phyloP scores from a whole-genome alignment of 176 grass and related monocot genomes.

The Triticum urartu region DNA sequence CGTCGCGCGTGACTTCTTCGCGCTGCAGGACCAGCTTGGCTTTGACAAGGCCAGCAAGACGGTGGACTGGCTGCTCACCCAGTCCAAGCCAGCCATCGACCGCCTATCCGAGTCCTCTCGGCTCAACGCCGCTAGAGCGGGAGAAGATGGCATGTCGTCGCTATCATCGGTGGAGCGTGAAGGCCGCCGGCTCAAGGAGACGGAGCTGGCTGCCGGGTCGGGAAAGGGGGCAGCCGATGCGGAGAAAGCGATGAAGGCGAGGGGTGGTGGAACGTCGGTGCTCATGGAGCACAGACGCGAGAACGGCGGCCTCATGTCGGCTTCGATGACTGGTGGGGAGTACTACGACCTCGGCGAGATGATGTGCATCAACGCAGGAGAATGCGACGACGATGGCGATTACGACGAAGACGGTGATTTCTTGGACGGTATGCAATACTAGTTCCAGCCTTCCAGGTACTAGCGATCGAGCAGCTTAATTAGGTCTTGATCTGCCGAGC shows the following conservation, averaged over 20 bases:
- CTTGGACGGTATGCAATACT: constrained; percentile 67
- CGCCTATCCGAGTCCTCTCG: constrained; percentile 28
- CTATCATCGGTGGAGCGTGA: not conserved
- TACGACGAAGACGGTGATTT: constrained; percentile 54
- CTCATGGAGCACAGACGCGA: constrained; percentile 30
- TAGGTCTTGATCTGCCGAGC: constrained; percentile 31
- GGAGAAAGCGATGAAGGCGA: constrained; percentile 36
- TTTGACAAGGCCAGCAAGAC: constrained; percentile 98
- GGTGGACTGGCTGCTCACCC: constrained; percentile 84
- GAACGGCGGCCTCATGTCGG: constrained; percentile 20
- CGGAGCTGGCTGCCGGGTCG: not conserved
- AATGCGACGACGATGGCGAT: constrained; percentile 53
- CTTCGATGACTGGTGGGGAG: constrained; percentile 20
- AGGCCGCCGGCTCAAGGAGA: not conserved
- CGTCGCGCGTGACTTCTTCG: constrained; percentile 80
- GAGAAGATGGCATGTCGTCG: not conserved
- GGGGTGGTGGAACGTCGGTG: constrained; percentile 35
- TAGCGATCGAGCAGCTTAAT: not conserved
- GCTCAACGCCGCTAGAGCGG: not conserved
- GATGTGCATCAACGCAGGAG: constrained; percentile 44
- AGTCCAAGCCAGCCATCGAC: constrained; percentile 76
- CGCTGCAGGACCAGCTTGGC: constrained; percentile 81
- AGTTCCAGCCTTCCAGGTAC: not conserved
- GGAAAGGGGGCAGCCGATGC: constrained; percentile 5
- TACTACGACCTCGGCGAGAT: constrained; percentile 56